These are phyloP conservation scores for Saccharomyces mikatae DNA, from an alignment of 805 yeast species.

Conservation along the genomic window DNA sequence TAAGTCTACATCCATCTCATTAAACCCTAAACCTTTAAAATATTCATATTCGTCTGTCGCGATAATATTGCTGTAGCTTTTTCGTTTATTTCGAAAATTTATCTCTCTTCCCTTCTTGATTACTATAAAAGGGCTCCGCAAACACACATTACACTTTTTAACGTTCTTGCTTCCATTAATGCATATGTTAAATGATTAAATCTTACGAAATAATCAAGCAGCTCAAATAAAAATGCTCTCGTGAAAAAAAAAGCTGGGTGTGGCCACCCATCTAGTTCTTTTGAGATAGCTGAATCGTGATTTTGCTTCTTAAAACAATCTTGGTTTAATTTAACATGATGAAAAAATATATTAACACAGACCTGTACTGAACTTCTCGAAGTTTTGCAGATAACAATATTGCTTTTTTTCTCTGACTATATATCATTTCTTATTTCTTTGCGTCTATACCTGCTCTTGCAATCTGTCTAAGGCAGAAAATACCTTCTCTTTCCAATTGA, in stretches of 20 bases:
- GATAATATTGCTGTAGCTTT: neutral
- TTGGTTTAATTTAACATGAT: conserved; percentile 19
- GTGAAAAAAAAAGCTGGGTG: neutral
- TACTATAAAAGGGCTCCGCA: neutral
- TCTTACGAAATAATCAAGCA: too few relatives aligned
- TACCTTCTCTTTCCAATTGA: too few relatives aligned
- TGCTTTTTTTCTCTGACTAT: conserved; percentile 23
- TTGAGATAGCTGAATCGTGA: neutral
- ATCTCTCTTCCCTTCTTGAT: neutral
- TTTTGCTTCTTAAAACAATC: neutral
- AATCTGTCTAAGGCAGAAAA: neutral
- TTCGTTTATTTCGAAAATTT: neutral
- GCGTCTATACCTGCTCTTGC: neutral
- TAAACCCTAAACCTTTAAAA: neutral
- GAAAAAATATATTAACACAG: conserved; percentile 31
- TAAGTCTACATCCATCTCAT: neutral
- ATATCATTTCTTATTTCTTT: neutral
- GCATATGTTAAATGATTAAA: too few relatives aligned
- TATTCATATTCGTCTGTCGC: neutral
- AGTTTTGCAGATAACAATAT: conserved; percentile 29
- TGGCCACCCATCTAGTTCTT: neutral
- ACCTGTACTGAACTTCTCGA: conserved; percentile 32
- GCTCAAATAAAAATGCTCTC: neutral
- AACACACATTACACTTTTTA: too few relatives aligned
- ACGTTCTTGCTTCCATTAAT: too few relatives aligned